Conservation (phyloP, 805 yeast genomes). For the Lachancea sp. region DNA sequence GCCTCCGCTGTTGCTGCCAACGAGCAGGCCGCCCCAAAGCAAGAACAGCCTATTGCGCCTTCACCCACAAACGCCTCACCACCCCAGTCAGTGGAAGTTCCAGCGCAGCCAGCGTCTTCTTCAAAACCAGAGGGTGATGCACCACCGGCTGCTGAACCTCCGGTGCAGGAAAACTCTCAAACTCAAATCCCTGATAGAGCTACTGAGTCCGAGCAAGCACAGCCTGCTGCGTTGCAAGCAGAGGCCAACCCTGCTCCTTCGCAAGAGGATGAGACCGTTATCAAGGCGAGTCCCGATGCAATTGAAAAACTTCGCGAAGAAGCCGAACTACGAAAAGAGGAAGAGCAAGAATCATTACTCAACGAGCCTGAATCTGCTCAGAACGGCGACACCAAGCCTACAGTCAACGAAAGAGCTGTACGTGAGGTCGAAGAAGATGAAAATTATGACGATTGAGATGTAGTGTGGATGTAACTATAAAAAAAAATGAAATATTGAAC, state of each 20-base stretch:
- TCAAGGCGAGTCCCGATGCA: constrained; percentile 33
- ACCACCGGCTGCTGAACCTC: background rate
- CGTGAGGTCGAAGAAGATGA: constrained; percentile 41
- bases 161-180: background rate
- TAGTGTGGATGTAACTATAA: constrained; percentile 5
- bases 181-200: background rate
- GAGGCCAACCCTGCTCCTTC: background rate
- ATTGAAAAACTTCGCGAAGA: constrained; percentile 38
- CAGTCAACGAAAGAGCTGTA: constrained; percentile 24
- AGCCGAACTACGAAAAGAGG: constrained; percentile 35
- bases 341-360: constrained; percentile 21
- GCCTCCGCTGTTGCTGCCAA: background rate
- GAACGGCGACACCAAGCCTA: constrained; percentile 6
- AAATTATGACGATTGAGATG: constrained; percentile 39
- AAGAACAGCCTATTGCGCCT: background rate
- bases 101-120: too few relatives aligned
- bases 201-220: background rate
- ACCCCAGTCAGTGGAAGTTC: background rate
- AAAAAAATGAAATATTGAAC: background rate
- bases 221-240: background rate
- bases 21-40: background rate
- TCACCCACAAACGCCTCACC: background rate
- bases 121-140: background rate
- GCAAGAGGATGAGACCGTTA: constrained; percentile 16
- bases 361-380: constrained; percentile 11